Evolutionary conservation across 352 stramenopile genomes (phyloP).

Genomic region (Globisporangium barbulae): DNA sequence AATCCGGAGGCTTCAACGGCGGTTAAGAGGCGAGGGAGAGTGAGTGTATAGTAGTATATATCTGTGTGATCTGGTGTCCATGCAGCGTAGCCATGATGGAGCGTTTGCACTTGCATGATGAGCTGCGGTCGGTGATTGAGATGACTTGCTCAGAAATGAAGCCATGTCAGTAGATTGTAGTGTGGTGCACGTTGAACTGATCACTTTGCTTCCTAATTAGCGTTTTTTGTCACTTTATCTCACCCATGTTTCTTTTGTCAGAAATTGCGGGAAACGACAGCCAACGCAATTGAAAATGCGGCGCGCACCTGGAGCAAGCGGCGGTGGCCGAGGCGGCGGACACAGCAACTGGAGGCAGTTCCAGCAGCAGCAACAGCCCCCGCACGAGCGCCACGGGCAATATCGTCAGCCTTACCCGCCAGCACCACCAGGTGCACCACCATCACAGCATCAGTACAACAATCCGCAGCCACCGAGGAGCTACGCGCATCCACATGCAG

Average conservation of each 20-base stretch:
- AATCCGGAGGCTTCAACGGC: not conserved
- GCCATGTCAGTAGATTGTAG: not conserved
- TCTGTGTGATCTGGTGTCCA: not conserved
- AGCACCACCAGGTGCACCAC: not conserved
- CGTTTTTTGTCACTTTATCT: not conserved
- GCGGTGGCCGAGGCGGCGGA: constrained; percentile 11
- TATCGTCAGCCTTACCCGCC: constrained; percentile 9
- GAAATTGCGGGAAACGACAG: constrained; percentile 6
- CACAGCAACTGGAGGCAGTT: constrained; percentile 29
- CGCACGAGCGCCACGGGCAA: constrained; percentile 1
- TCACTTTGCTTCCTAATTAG: not conserved
- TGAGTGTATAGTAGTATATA: not conserved
- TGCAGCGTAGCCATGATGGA: not conserved
- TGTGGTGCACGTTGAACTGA: not conserved
- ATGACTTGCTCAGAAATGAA: not conserved
- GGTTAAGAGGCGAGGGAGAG: not conserved
- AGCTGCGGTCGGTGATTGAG: not conserved
- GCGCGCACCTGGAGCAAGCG: constrained; percentile 2
- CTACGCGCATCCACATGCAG: constrained; percentile 10
- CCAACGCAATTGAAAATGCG: constrained; percentile 19
- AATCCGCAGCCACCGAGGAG: not conserved
- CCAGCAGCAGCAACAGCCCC: constrained; percentile 30
- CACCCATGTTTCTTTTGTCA: not conserved
- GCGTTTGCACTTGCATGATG: not conserved
- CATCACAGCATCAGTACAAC: constrained; percentile 16